These are phyloP conservation scores for Nitzschia sp. DNA, from an alignment of 108 stramenopile species.

Conservation along the genomic window DNA sequence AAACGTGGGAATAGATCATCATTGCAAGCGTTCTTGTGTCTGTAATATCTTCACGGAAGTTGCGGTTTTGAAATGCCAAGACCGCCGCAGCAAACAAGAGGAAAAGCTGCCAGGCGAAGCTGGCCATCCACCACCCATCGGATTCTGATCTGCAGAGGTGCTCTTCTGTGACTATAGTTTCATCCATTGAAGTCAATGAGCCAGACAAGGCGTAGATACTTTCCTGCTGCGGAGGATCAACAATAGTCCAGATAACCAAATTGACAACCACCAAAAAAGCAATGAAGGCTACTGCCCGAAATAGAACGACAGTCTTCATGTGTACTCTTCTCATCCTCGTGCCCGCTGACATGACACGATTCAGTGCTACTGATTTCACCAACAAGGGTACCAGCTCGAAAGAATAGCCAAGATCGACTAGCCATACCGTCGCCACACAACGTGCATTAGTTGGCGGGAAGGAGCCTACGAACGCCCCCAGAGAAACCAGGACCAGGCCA, in stretches of 20 bases:
- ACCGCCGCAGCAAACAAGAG: slow-evolving; percentile 6
- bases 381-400: slow-evolving; percentile 7
- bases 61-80: not conserved
- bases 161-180: not conserved
- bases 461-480: not conserved
- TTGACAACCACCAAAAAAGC: not conserved
- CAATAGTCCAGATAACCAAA: not conserved
- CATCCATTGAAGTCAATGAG: not conserved
- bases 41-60: not conserved
- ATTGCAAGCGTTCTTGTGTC: not conserved
- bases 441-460: not conserved
- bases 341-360: not conserved
- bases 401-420: not conserved
- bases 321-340: slow-evolving; percentile 7
- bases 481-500: slow-evolving; percentile 1
- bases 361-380: not conserved
- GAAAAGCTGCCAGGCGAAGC: slow-evolving; percentile 4
- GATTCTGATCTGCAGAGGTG: not conserved
- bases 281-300: not conserved
- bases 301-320: too few species aligned
- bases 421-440: slow-evolving; percentile 7
- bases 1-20: not conserved
- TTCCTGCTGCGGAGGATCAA: slow-evolving; percentile 1
- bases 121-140: slow-evolving; percentile 12
- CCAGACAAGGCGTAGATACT: not conserved